Percentiles rank a stretch among this genome's conserved stretches.
phyloP scores from a whole-genome alignment of 192 early-diverging fungal species.

The Rhizoclosmatium globosum region DNA sequence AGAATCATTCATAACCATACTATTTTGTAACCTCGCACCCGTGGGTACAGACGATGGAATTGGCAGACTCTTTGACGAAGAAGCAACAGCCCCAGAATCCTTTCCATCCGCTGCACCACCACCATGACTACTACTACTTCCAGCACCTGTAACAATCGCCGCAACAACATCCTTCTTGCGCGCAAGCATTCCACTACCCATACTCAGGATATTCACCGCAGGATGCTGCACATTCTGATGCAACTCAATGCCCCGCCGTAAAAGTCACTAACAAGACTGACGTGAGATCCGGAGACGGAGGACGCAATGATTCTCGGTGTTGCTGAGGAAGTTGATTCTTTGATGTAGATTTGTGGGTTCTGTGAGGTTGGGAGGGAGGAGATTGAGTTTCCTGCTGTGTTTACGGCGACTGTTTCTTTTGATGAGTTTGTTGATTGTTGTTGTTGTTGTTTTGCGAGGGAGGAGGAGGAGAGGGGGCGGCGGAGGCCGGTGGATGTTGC shows the following conservation, averaged over 20 bases:
- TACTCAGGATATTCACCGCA: constrained; percentile 32
- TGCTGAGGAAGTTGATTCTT: not conserved
- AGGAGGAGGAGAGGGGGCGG: not conserved
- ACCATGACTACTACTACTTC: not conserved
- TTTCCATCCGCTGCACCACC: not conserved
- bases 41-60: not conserved
- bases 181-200: constrained; percentile 16
- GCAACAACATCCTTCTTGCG: constrained; percentile 3
- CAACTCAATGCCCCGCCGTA: not conserved
- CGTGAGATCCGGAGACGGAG: not conserved
- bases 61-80: not conserved
- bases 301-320: not conserved
- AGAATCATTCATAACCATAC: constrained; percentile 2
- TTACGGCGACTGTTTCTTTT: constrained; percentile 14
- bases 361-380: not conserved
- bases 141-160: not conserved
- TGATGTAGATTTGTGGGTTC: not conserved
- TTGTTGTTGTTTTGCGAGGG: not conserved
- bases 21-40: not conserved
- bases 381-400: not conserved
- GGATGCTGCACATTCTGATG: constrained; percentile 10
- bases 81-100: not conserved
- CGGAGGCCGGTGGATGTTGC: not conserved
- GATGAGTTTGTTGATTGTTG: constrained; percentile 13
- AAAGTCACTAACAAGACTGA: not conserved